Evolutionary conservation across 495 filamentous ascomycete species (phyloP), one percentile per base, ranked within the genome.

Genomic region (Bacidia gigantensis): DNA sequence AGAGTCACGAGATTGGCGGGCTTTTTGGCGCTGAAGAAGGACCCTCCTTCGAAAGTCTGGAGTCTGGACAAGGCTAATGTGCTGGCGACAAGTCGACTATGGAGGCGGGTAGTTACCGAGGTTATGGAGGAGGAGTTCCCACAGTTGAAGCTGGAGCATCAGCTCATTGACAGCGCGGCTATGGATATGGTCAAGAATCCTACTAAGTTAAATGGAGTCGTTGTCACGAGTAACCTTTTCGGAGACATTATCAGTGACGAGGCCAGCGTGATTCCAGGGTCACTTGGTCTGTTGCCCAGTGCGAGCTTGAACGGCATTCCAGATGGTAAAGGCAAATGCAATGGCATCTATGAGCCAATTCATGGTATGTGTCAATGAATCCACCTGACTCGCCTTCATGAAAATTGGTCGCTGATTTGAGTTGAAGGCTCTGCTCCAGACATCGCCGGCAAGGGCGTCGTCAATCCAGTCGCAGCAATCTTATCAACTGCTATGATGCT

Each of bases 161-260:
- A 98, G 62, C 74, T 98, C 38, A 96, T 98, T 63, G 92, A 98
- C 70, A 85, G 79, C 51, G 92, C 89, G 18, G 90, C 92, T 49
- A 96, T 98, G 90, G 67, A 96, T 57, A 89, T 97, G 87, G 78
- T 98, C 49, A 95, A 95, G 81, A 86, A 89, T 64, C 92, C 92
- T 21, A 73, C 86, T 21, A 79, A 84, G 48, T 73, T 98, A 45
- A 97, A 97, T 65, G 92, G 92, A 47, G 81, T 98, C 20, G 77
- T 98, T 41, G 81, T 98, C 35, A 94, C 89, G 5, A 90, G 84
- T 70, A 97, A 98, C 67, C 63, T 98, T 56, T 95, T 95, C 64
- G 92, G 92, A 54, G 92, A 98, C 67, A 98, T 98, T 64, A 89
- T 98, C 62, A 83, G 76, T 61, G 92, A 98, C 63, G 92, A 98